Evolutionary conservation across 192 early-diverging fungal genomes (phyloP).

Genomic region (Spizellomyces punctatus): DNA sequence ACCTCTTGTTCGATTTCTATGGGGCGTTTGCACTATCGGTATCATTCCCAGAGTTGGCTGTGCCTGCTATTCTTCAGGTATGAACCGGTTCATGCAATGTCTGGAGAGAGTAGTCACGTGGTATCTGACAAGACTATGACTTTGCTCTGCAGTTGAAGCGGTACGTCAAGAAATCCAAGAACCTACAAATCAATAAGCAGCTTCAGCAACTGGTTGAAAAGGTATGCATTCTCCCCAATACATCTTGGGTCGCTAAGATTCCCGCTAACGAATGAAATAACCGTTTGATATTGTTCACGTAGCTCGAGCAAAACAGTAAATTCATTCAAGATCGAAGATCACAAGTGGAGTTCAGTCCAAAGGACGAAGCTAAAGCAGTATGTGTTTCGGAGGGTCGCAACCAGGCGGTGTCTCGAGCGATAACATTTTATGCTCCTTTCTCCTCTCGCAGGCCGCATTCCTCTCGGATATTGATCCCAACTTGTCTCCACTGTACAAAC

Average conservation of each 20-base stretch:
- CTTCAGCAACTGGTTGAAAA: slow-evolving; percentile 83
- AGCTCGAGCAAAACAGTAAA: slow-evolving; percentile 77
- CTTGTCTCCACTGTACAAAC: slow-evolving; percentile 40
- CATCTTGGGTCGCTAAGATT: no score
- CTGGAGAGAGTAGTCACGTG: slow-evolving; percentile 2
- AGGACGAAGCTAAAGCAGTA: slow-evolving; percentile 24
- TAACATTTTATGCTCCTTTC: slow-evolving; percentile 14
- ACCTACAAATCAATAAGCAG: slow-evolving; percentile 79
- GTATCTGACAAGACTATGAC: slow-evolving; percentile 29
- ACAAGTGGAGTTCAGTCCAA: slow-evolving; percentile 56
- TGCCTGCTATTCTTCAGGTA: slow-evolving; percentile 77
- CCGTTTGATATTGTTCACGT: neutral
- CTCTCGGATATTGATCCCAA: slow-evolving; percentile 35
- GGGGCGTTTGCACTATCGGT: slow-evolving; percentile 74
- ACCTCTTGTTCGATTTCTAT: slow-evolving; percentile 76
- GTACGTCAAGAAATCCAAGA: slow-evolving; percentile 78
- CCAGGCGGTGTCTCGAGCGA: neutral
- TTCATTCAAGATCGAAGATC: slow-evolving; percentile 76
- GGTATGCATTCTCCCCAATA: slow-evolving; percentile 32
- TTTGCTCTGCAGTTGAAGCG: slow-evolving; percentile 57
- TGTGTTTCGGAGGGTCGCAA: no score
- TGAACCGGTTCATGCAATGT: slow-evolving; percentile 23
- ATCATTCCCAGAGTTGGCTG: slow-evolving; percentile 91
- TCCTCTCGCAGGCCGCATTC: slow-evolving; percentile 17
- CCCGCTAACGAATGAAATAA: no score